Conservation (phyloP, 257 asterid genomes). For the Penstemon eatonii region DNA sequence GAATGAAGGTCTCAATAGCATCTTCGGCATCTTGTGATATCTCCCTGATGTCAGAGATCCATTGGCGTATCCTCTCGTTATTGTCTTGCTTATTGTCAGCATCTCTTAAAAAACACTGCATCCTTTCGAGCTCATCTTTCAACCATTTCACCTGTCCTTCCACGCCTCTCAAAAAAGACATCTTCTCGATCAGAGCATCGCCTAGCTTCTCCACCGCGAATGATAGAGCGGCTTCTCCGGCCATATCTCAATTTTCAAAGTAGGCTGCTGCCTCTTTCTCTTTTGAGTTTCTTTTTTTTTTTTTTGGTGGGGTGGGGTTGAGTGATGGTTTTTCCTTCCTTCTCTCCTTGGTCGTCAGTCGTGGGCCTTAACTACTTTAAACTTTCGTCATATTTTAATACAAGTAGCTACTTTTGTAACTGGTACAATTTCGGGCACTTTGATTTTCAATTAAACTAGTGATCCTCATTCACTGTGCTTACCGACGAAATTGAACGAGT, state of each 20-base stretch:
- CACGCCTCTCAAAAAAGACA: constrained; percentile 4
- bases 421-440: too few species aligned
- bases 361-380: too few species aligned
- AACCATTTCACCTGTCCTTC: constrained; percentile 4
- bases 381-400: too few species aligned
- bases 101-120: constrained; percentile 27
- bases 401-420: too few species aligned
- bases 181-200: constrained; percentile 3
- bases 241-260: not conserved
- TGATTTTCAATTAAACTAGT: too few species aligned
- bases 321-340: too few species aligned
- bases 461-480: too few species aligned
- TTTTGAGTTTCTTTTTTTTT: too few species aligned
- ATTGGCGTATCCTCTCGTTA: constrained; percentile 2
- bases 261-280: too few species aligned
- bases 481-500: too few species aligned
- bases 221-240: constrained; percentile 24
- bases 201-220: constrained; percentile 15
- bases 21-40: constrained; percentile 35
- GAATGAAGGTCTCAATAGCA: constrained; percentile 19
- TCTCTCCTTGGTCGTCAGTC: too few species aligned
- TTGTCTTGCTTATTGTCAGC: constrained; percentile 26
- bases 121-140: constrained; percentile 20
- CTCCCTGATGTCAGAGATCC: constrained; percentile 33
- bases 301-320: too few species aligned